These are phyloP conservation scores for Podaxis sp. DNA, from an alignment of 768 basidiomycete genomes.

Conservation along the genomic window DNA sequence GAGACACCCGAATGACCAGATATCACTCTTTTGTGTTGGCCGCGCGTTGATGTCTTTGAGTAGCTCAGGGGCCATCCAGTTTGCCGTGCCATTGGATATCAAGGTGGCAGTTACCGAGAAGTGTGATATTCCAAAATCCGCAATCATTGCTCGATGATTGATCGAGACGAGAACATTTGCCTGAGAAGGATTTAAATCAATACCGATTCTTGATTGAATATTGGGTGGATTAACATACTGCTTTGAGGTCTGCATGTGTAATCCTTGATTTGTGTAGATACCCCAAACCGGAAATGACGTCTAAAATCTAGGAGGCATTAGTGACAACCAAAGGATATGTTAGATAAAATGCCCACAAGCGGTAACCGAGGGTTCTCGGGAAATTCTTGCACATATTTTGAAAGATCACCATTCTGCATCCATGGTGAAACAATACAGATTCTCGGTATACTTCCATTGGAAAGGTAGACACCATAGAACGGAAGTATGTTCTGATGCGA, in stretches of 20 bases:
- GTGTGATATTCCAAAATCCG: constrained; percentile 7
- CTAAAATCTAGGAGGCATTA: background rate
- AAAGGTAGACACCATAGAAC: constrained; percentile 29
- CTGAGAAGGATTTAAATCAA: background rate
- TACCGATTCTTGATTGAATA: background rate
- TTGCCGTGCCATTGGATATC: background rate
- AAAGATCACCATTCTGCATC: constrained; percentile 22
- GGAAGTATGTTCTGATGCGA: constrained; percentile 36
- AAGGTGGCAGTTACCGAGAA: background rate
- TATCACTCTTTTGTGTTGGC: constrained; percentile 5
- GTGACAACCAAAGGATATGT: background rate
- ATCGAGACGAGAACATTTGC: constrained; percentile 1
- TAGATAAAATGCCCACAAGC: constrained; percentile 14
- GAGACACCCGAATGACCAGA: constrained; percentile 7
- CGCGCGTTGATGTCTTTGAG: background rate
- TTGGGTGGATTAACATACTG: background rate
- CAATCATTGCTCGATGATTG: background rate
- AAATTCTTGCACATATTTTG: constrained; percentile 15
- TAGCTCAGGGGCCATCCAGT: constrained; percentile 5
- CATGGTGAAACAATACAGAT: constrained; percentile 23
- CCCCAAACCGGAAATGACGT: background rate
- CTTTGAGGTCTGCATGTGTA: constrained; percentile 7
- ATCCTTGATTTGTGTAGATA: constrained; percentile 2
- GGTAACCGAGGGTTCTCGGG: constrained; percentile 16
- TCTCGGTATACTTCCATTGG: constrained; percentile 2